phyloP scores from a whole-genome alignment of 2,329 filamentous ascomycete species.

The Cytospora mali region DNA sequence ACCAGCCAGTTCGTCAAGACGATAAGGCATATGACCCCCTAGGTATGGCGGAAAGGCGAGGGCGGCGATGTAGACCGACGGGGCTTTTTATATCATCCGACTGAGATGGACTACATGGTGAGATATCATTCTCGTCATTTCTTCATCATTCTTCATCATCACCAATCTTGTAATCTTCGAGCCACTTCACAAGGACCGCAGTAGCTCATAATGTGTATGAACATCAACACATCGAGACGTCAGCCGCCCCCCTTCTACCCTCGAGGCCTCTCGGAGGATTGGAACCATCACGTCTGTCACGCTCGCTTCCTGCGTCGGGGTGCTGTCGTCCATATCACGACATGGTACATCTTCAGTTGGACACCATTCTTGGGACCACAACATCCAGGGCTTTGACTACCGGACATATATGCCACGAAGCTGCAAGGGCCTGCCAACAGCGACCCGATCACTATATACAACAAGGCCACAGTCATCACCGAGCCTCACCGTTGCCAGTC shows the following conservation, averaged over 20 bases:
- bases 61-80: not conserved
- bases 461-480: not conserved
- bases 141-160: not conserved
- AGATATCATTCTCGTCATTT: not conserved
- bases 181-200: not conserved
- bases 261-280: not conserved
- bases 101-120: not conserved
- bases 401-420: not conserved
- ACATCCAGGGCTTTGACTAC: not conserved
- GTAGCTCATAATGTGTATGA: constrained; percentile 8
- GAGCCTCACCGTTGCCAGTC: not conserved
- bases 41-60: not conserved
- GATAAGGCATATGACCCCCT: not conserved
- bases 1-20: too few relatives aligned
- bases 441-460: too few relatives aligned
- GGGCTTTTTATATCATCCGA: not conserved
- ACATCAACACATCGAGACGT: not conserved
- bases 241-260: not conserved
- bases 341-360: not conserved
- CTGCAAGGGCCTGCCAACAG: not conserved
- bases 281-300: not conserved
- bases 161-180: not conserved
- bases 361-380: not conserved
- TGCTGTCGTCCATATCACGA: constrained; percentile 6
- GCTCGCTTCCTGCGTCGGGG: constrained; percentile 2